These are phyloP conservation scores for Acanthochlamys bracteata DNA, from an alignment of 106 monocot genomes.

Conservation along the genomic window DNA sequence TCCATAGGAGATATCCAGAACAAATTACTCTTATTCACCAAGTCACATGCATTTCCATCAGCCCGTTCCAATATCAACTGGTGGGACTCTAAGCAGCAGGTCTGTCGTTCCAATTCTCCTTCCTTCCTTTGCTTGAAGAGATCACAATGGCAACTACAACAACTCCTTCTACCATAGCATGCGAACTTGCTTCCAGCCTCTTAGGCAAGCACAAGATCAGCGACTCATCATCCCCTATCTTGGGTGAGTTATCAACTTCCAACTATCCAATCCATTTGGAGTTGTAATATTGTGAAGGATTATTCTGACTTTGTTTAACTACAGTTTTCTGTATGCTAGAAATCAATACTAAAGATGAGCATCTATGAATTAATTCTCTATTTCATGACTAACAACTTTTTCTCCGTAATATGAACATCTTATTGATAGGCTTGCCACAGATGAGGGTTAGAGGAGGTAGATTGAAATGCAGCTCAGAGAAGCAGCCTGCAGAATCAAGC, in stretches of 20 bases:
- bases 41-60: no score
- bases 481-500: neutral
- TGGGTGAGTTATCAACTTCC: conserved; percentile 12
- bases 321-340: no score
- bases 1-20: no score
- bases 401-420: no score
- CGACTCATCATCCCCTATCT: conserved; percentile 4
- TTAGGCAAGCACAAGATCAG: neutral
- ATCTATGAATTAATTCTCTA: no score
- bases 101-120: neutral
- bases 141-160: conserved; percentile 9
- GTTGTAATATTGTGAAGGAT: no score
- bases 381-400: no score
- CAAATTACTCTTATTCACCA: no score
- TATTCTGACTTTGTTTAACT: no score
- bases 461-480: conserved; percentile 17
- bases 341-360: no score
- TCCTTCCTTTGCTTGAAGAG: neutral
- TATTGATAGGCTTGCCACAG: conserved; percentile 16
- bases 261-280: no score
- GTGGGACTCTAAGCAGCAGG: neutral
- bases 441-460: conserved; percentile 18
- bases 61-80: neutral
- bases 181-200: no score
- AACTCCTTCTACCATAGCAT: conserved; percentile 8